Percentiles rank a stretch among this genome's conserved stretches.
Conservation (phyloP, 2,329 filamentous ascomycete species). For the Bisporella sp. region DNA sequence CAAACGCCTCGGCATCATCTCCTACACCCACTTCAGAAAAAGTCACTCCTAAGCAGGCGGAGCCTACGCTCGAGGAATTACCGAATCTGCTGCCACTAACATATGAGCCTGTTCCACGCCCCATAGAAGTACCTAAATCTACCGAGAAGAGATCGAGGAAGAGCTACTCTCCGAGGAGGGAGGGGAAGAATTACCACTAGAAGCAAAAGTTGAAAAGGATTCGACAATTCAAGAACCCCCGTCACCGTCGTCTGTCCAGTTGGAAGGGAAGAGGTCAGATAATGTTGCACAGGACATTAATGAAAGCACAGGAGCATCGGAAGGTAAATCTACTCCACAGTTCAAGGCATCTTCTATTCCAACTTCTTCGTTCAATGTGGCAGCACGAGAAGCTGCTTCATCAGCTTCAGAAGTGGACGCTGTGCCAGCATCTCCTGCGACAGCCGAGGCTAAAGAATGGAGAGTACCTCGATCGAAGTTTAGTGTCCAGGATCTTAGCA, state of each 20-base stretch:
- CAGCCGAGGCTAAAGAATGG: slow-evolving; percentile 8
- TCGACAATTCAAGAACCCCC: too few relatives aligned
- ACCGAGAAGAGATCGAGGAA: background rate
- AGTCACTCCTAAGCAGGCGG: background rate
- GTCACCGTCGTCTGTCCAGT: too few relatives aligned
- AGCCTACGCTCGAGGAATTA: background rate
- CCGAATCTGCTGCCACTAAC: background rate
- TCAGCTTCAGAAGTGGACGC: background rate
- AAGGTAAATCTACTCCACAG: too few relatives aligned
- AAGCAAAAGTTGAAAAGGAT: too few relatives aligned
- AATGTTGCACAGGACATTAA: too few relatives aligned
- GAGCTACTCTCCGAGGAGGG: background rate
- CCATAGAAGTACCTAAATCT: background rate
- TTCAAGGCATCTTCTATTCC: background rate
- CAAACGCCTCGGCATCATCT: too few relatives aligned
- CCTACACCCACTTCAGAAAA: background rate
- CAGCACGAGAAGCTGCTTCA: background rate
- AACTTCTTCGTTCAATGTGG: background rate
- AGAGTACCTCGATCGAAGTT: slow-evolving; percentile 23
- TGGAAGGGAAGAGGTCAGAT: too few relatives aligned
- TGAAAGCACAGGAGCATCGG: too few relatives aligned
- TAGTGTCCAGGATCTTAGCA: slow-evolving; percentile 18
- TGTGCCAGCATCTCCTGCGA: slow-evolving; percentile 3
- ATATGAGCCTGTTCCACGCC: background rate
- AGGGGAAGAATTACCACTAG: too few relatives aligned